Percentiles rank a stretch among this genome's conserved stretches.
These are phyloP conservation scores for Avena sativa DNA, from an alignment of 176 grass and related monocot species.

Conservation along the genomic window DNA sequence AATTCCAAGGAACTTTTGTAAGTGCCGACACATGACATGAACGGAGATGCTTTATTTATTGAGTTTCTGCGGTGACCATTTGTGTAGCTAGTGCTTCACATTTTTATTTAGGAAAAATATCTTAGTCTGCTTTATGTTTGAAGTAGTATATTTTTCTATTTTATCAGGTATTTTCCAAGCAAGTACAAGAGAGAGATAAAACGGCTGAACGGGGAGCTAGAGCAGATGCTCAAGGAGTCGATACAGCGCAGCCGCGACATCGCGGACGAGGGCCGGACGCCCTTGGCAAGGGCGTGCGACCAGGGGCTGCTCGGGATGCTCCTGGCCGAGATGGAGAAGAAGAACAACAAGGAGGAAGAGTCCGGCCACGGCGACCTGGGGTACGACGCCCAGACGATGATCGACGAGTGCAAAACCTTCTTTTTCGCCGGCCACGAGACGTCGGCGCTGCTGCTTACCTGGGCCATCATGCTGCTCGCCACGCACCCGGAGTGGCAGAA, in stretches of 20 bases:
- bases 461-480: conserved; percentile 88
- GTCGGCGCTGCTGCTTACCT: conserved; percentile 87
- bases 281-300: conserved; percentile 49
- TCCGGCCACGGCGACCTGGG: conserved; percentile 7
- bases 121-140: background rate
- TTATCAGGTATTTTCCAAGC: conserved; percentile 75
- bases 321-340: conserved; percentile 65
- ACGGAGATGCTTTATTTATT: background rate
- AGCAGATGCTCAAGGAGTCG: conserved; percentile 64
- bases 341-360: conserved; percentile 8
- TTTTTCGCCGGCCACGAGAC: conserved; percentile 97
- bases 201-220: conserved; percentile 70
- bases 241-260: conserved; percentile 71
- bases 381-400: conserved; percentile 71
- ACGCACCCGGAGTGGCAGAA: conserved; percentile 83
- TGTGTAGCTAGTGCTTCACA: background rate
- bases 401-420: conserved; percentile 99
- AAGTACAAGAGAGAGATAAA: conserved; percentile 76
- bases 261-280: conserved; percentile 65
- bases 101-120: background rate
- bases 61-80: background rate
- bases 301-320: conserved; percentile 75
- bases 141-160: background rate
- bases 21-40: background rate
- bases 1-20: background rate